Evolutionary conservation across 1,139 yeast genomes (phyloP).

Genomic region (Kluyveromyces sp.): DNA sequence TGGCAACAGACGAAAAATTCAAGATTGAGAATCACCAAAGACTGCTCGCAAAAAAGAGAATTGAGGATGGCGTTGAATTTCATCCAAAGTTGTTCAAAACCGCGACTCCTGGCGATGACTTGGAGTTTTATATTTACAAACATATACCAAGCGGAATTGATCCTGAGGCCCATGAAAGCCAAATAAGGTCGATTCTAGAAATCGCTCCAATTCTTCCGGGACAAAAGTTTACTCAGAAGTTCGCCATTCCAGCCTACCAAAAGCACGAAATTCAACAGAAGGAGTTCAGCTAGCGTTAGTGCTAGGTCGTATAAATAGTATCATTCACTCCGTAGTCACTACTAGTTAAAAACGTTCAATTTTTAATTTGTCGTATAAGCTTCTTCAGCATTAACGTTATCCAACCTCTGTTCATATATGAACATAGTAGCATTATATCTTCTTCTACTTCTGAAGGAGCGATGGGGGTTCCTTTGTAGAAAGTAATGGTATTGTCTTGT

Average conservation of each 20-base stretch:
- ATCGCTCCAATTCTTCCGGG: constrained; percentile 76
- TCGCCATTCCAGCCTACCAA: constrained; percentile 61
- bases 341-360: not conserved
- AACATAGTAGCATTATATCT: not conserved
- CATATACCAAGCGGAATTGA: constrained; percentile 41
- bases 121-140: constrained; percentile 63
- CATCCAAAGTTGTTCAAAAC: constrained; percentile 68
- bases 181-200: constrained; percentile 50
- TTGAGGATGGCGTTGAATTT: constrained; percentile 72
- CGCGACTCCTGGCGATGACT: constrained; percentile 35
- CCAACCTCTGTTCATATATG: not conserved
- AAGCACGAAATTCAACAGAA: constrained; percentile 36
- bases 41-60: constrained; percentile 59
- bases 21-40: constrained; percentile 83
- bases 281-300: constrained; percentile 4
- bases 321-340: not conserved
- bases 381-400: constrained; percentile 1
- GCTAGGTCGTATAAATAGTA: not conserved
- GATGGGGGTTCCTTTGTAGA: constrained; percentile 1
- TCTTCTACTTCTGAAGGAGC: constrained; percentile 1
- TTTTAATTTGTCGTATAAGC: not conserved
- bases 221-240: constrained; percentile 54
- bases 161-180: constrained; percentile 36
- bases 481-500: not conserved
- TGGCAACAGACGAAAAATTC: constrained; percentile 83